Base-by-base conservation (phyloP, 305 asterid genomes). In the Fraxinus xanthoxyloides region DNA sequence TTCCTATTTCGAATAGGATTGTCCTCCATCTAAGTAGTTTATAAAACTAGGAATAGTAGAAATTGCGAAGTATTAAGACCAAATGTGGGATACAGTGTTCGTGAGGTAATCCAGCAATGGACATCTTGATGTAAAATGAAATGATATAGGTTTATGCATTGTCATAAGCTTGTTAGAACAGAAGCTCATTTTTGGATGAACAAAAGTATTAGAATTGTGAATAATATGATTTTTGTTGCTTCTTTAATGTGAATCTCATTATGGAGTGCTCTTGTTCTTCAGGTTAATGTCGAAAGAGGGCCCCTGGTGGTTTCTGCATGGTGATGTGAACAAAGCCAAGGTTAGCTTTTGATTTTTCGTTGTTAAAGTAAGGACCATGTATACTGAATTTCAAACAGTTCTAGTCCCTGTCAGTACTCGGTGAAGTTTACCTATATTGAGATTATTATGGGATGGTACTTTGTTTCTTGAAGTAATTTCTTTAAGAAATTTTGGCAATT, bases 301-400 rank as follows among this genome's bases (percentile, higher is more conserved):
- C 75, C 99, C 99, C 2, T 96, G 99, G 99, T 94, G 98, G 99
- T 96, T 96, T 87, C 88, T 96, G 84, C 98, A 94, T 82, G 85
- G 83, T 67, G 90, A 84, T 82, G 78, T 82, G 43, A 83, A 84
- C 31, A 83, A 77, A 78, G 84, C 87, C 80, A 83, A 89, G 97
- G 95, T 92, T 72, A 74, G 91, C 82, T 67, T 67, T 67, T 67
- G 19, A 35, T 35, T 17, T 10, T 43, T 63, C 31, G 4, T 15
- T 67, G 21, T 13, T 67, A 67, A n/a, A 67, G 3, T 1, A 67
- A 28, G 38, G 38, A 1, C 10, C 36, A 65, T 9, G 26, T 40
- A 51, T 51, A 4, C 7, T 51, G 23, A 59, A 59, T 59, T 5
- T 21, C 69, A 59, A 61, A 61, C 15, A 61, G 70, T 61, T 61